A percentile compares a stretch with the other conserved stretches of the same genome.
phyloP scores from a whole-genome alignment of 2,329 filamentous ascomycete species.

The Penicillium italicum region DNA sequence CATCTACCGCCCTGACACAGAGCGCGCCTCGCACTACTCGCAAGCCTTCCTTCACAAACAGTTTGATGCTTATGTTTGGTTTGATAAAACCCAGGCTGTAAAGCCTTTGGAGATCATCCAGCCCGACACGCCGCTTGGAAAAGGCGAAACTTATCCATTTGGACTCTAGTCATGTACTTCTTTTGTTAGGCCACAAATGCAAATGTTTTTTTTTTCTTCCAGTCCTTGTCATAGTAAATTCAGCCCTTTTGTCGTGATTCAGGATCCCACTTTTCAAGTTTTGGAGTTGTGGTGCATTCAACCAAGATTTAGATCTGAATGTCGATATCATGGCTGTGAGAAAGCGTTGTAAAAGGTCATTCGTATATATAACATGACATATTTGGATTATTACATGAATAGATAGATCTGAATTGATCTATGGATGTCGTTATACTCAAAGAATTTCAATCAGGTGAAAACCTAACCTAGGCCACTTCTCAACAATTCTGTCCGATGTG shows the following conservation, averaged over 20 bases:
- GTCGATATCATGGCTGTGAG: not conserved
- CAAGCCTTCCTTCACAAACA: slow-evolving; percentile 46
- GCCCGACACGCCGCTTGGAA: slow-evolving; percentile 42
- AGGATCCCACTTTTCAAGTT: not conserved
- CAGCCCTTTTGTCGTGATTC: not conserved
- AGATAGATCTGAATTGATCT: not conserved
- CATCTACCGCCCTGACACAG: slow-evolving; percentile 51
- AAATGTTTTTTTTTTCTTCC: not conserved
- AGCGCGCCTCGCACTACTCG: slow-evolving; percentile 50
- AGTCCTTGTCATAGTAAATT: not conserved
- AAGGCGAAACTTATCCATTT: slow-evolving; percentile 53
- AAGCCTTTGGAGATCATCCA: slow-evolving; percentile 46
- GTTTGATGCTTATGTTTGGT: slow-evolving; percentile 52
- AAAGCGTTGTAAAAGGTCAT: not conserved
- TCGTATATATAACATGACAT: not conserved
- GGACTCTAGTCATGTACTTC: slow-evolving; percentile 35
- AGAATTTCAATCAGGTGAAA: not conserved
- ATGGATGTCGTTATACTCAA: not conserved
- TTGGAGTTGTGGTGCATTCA: not conserved
- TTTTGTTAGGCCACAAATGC: not conserved
- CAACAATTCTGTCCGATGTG: not conserved
- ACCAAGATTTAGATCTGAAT: not conserved
- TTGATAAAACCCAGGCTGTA: slow-evolving; percentile 48
- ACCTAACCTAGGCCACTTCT: not conserved
- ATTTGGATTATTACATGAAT: not conserved